Percentiles rank a stretch among this genome's conserved stretches.
Evolutionary conservation across 768 basidiomycete genomes (phyloP).

Genomic region (Kwoniella dejecticola): DNA sequence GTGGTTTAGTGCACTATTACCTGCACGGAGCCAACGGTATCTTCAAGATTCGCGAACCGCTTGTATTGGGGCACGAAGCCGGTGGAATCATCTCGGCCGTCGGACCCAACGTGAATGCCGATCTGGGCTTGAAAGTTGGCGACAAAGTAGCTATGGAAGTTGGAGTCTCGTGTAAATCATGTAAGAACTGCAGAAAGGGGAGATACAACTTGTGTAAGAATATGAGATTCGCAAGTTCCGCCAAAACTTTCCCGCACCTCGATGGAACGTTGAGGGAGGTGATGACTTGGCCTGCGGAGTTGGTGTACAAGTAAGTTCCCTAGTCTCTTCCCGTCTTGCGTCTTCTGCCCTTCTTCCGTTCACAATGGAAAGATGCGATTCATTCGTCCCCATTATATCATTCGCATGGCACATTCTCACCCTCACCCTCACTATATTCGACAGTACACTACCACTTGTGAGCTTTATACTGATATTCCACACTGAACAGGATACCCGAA

Average conservation of each 20-base stretch:
- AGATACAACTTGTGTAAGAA: slow-evolving; percentile 91
- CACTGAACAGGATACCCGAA: slow-evolving; percentile 64
- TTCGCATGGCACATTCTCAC: not conserved
- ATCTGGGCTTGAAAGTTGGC: slow-evolving; percentile 61
- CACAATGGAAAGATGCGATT: not conserved
- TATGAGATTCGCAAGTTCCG: slow-evolving; percentile 86
- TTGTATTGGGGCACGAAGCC: slow-evolving; percentile 91
- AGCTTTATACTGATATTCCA: no score
- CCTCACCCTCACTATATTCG: no score
- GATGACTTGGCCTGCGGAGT: slow-evolving; percentile 85
- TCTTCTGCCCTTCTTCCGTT: not conserved
- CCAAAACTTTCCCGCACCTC: slow-evolving; percentile 86
- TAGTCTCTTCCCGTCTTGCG: no score
- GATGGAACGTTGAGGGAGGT: slow-evolving; percentile 86
- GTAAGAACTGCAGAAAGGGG: slow-evolving; percentile 59
- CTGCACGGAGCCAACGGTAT: slow-evolving; percentile 86
- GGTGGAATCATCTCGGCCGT: slow-evolving; percentile 85
- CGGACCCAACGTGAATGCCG: slow-evolving; percentile 61
- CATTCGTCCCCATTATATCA: no score
- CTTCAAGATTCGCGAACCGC: slow-evolving; percentile 79
- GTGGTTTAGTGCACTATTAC: slow-evolving; percentile 79
- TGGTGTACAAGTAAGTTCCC: slow-evolving; percentile 79
- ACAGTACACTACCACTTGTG: no score
- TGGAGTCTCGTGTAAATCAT: slow-evolving; percentile 77
- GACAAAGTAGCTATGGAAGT: slow-evolving; percentile 93